Conservation (phyloP, 2,329 filamentous ascomycete species). For the Trichocomaceae sp. region DNA sequence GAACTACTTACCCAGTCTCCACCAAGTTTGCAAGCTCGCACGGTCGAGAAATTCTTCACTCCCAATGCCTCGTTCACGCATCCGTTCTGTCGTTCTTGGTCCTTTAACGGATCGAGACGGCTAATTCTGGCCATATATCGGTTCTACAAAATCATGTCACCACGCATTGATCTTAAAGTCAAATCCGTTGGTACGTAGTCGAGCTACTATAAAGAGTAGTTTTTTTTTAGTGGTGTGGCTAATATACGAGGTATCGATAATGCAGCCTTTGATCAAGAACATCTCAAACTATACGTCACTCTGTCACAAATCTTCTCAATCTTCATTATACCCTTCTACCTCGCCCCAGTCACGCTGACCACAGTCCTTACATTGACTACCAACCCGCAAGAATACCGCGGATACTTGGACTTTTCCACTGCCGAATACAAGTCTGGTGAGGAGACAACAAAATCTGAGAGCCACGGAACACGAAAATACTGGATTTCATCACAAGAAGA, state of each 20-base stretch:
- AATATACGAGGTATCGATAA: not conserved
- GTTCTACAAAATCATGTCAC: conserved; percentile 80
- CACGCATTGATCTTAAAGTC: conserved; percentile 61
- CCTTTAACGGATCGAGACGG: conserved; percentile 57
- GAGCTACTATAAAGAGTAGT: not conserved
- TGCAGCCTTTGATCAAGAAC: conserved; percentile 62
- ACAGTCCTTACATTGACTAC: conserved; percentile 59
- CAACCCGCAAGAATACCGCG: conserved; percentile 31
- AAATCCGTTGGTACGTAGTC: conserved; percentile 50
- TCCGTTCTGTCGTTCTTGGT: conserved; percentile 65
- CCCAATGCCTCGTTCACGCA: conserved; percentile 67
- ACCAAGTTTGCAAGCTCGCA: conserved; percentile 57
- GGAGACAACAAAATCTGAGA: not conserved
- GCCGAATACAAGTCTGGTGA: conserved; percentile 18
- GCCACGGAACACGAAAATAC: conserved; percentile 42
- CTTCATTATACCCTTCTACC: conserved; percentile 71
- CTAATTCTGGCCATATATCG: conserved; percentile 65
- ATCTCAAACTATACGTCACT: conserved; percentile 63
- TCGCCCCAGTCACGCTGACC: conserved; percentile 60
- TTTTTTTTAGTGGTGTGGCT: not conserved
- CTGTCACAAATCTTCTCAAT: conserved; percentile 70
- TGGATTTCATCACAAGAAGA: conserved; percentile 74
- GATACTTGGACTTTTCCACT: conserved; percentile 10
- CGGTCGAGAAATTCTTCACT: conserved; percentile 68
- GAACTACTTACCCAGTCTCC: conserved; percentile 60